Evolutionary conservation across 805 yeast genomes (phyloP).

Genomic region (Pichia heedii): DNA sequence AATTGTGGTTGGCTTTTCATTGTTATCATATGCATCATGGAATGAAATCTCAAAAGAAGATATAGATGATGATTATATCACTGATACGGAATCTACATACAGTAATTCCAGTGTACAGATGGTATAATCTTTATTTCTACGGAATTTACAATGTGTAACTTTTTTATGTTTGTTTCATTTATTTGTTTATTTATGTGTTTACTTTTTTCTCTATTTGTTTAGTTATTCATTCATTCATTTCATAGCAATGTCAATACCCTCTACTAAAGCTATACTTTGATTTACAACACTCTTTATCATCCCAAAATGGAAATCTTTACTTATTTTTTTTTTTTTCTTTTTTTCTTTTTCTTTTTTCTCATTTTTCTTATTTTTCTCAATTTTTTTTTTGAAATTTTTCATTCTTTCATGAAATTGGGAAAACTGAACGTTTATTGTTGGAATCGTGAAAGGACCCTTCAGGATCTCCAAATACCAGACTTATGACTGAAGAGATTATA

Average conservation of each 20-base stretch:
- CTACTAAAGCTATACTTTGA: not conserved
- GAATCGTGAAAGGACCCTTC: too few relatives aligned
- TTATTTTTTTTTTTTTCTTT: not conserved
- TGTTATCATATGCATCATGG: conserved; percentile 62
- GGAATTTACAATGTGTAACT: too few relatives aligned
- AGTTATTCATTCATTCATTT: too few relatives aligned
- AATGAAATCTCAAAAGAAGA: conserved; percentile 41
- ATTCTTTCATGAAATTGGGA: too few relatives aligned
- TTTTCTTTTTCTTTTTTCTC: not conserved
- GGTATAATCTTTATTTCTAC: not conserved
- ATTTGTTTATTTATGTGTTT: too few relatives aligned
- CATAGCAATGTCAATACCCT: too few relatives aligned
- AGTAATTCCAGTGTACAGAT: conserved; percentile 13
- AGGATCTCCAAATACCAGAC: too few relatives aligned
- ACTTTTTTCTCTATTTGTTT: too few relatives aligned
- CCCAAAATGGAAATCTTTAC: not conserved
- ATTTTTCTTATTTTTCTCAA: not conserved
- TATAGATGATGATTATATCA: conserved; percentile 27
- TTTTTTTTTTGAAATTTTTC: not conserved
- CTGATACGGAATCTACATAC: conserved; percentile 26
- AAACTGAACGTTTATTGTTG: too few relatives aligned
- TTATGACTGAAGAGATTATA: conserved; percentile 10
- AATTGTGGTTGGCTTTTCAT: conserved; percentile 58
- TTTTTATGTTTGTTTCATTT: too few relatives aligned
- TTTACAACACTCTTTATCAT: not conserved